Evolutionary conservation across 495 filamentous ascomycete species (phyloP), one percentile per base, ranked within the genome.

Genomic region (Gamarada debralockiae): DNA sequence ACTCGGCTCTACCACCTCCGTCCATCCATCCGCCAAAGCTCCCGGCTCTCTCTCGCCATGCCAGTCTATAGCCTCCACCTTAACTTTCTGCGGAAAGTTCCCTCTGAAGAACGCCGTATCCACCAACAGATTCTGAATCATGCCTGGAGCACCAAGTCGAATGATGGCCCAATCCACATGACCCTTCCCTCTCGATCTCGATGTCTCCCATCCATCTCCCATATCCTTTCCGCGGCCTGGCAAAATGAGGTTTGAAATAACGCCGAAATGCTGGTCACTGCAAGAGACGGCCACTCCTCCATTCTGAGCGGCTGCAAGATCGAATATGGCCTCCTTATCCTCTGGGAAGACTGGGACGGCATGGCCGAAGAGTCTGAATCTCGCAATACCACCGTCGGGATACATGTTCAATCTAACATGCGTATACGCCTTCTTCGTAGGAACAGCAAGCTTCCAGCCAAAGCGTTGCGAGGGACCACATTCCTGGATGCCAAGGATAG

Each of bases 171-270:
- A 96, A 69, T 97, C 92, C 17, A 87, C 72, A 68, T 97, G 92
- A 10, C 79, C 85, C 58, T 81, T 81, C 20, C 76, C 81, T 21
- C 92, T 70, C 25, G 85, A 90, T 33, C 92, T 79, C 48, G 85
- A 83, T 10, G 91, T 97, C 70, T 97, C 91, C 91, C 92, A 97
- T 2, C 92, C 92, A 66, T 95, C 91, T 25, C 90, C 87, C 90
- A 96, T 96, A 68, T 97, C 85, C 64, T 85, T 81, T 6, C 92
- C 92, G 22, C 92, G 76, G 2, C 90, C 90, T 2, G 92, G 91
- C 12, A 96, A 72, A 13, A 96, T 78, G 40, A 96, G 67, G 66
- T 97, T 95, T 53, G 85, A 82, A 65, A 84, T 87, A 8, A 81
- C 84, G 2, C 91, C 89, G 64, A 87, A 97, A 66, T 96, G 90